Percentiles rank a stretch among this genome's conserved stretches.
These are phyloP conservation scores for Hansenula sp. DNA, from an alignment of 1,139 yeast species.

Conservation along the genomic window DNA sequence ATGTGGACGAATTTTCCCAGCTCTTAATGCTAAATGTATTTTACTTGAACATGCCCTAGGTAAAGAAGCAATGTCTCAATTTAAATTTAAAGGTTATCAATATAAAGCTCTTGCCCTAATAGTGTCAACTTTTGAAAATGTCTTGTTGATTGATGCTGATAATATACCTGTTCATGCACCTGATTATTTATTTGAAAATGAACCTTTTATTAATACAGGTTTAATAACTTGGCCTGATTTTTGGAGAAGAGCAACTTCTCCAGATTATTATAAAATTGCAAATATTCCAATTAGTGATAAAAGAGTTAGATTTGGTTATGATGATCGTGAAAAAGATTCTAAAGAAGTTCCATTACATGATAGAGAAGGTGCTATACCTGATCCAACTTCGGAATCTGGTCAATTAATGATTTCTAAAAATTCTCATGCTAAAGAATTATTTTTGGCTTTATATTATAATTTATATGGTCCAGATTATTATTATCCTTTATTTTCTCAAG, in stretches of 20 bases:
- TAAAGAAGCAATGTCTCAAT: constrained; percentile 34
- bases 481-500: constrained; percentile 83
- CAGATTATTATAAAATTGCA: constrained; percentile 63
- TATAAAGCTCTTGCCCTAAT: constrained; percentile 73
- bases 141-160: constrained; percentile 75
- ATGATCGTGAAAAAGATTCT: constrained; percentile 27
- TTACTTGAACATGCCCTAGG: constrained; percentile 56
- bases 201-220: constrained; percentile 51
- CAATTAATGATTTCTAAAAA: constrained; percentile 68
- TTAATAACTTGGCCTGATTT: constrained; percentile 80
- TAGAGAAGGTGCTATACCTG: constrained; percentile 68
- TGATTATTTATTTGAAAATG: constrained; percentile 47
- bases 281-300: constrained; percentile 39
- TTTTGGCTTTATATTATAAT: constrained; percentile 73
- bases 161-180: constrained; percentile 61
- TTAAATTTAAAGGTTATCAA: constrained; percentile 68
- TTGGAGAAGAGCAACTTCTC: constrained; percentile 73
- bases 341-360: constrained; percentile 57
- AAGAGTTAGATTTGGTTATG: constrained; percentile 36
- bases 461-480: constrained; percentile 73
- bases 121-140: constrained; percentile 72
- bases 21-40: constrained; percentile 66
- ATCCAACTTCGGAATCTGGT: constrained; percentile 79
- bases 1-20: constrained; percentile 62
- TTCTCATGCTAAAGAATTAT: constrained; percentile 57